Evolutionary conservation across 305 asterid species (phyloP).

Genomic region (Striga hermonthica): DNA sequence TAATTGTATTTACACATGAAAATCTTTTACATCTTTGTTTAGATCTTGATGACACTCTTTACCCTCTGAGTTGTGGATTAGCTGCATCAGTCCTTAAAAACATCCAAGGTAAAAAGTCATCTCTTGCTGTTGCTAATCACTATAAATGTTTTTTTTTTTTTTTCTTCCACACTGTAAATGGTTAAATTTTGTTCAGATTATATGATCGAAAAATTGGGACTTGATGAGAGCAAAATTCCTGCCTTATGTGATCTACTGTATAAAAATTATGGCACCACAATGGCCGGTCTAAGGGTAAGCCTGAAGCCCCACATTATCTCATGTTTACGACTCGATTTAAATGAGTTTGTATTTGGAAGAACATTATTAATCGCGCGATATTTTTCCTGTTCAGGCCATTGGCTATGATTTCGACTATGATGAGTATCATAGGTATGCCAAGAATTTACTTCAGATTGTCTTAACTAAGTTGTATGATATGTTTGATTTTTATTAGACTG

Average conservation of each 20-base stretch:
- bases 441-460: neutral
- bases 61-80: conserved; percentile 75
- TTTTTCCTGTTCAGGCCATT: conserved; percentile 62
- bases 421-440: conserved; percentile 75
- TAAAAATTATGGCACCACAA: conserved; percentile 87
- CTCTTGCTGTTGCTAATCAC: neutral
- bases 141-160: too few relatives aligned
- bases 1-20: too few relatives aligned
- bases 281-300: conserved; percentile 96
- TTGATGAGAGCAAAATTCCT: conserved; percentile 59
- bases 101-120: conserved; percentile 57
- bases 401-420: conserved; percentile 93
- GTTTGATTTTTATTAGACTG: neutral
- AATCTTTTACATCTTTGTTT: neutral
- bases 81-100: conserved; percentile 60
- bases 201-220: conserved; percentile 70
- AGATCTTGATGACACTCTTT: conserved; percentile 95
- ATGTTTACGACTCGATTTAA: neutral
- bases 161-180: neutral
- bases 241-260: conserved; percentile 65
- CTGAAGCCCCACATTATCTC: neutral
- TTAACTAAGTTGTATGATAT: neutral
- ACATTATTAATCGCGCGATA: conserved; percentile 22
- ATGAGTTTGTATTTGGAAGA: neutral
- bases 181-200: conserved; percentile 47